Evolutionary conservation across 176 grass and related monocot genomes (phyloP), one percentile per base, ranked within the genome.

Genomic region (Paspalum vaginatum): DNA sequence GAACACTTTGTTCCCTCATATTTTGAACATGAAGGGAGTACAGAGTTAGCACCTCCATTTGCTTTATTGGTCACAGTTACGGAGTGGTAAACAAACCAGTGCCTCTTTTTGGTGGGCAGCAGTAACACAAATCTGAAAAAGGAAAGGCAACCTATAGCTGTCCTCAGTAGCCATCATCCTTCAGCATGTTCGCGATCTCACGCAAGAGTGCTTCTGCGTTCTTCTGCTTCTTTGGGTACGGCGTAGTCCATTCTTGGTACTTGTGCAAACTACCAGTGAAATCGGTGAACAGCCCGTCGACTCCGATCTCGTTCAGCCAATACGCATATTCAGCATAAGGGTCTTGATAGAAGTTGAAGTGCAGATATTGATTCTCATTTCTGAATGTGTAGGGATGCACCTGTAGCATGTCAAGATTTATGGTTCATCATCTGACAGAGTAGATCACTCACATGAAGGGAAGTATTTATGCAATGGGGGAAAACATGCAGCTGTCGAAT

Each of bases 341-440:
- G 52, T 91, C 94, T 76, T 97, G 94, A 57, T 85, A 80, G 77
- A 97, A 97, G 68, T 91, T 49, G 5, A 91, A 91, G 75, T 97
- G 94, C 70, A 97, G 41, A 78, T 43, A 93, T 7, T 7, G 3
- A 54, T 93, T 66, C 68, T 97, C 91, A 25, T 97, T 93, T 69
- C 88, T 83, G 74, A 79, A 93, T 20, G 88, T 87, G 51, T 91
- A 93, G 17, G 90, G 90, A 58, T 97, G 94, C 43, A 97, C 94
- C 91, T 97, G 74, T 18, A 85, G 72, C 21, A 18, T 40, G 14
- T 80, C 17, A 84, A 58, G 48, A 40, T 74, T 70, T 64, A 74
- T 25, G 10, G 10, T 79, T 6, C 47, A 4, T 77, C 49, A 84
- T 69, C 8, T 17, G 52, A 83, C 27, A 65, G 15, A 50, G 60